A percentile compares a stretch with the other conserved stretches of the same genome.
phyloP scores from a whole-genome alignment of 352 stramenopile genomes.

The Globisporangium emineosum region DNA sequence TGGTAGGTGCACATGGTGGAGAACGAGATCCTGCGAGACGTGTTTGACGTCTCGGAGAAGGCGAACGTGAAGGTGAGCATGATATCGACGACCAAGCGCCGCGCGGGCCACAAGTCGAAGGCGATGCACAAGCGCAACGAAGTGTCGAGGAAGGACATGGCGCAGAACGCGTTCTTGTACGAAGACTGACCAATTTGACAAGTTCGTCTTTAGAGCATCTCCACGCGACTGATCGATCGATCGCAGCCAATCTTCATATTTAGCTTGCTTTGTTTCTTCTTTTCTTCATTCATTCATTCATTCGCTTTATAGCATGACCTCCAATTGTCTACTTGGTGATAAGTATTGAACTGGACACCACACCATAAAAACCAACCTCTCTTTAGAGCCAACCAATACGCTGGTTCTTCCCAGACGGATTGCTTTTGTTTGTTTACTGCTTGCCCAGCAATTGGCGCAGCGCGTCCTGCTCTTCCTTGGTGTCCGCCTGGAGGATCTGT shows the following conservation, averaged over 20 bases:
- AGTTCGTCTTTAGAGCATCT: not conserved
- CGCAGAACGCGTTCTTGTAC: constrained; percentile 67
- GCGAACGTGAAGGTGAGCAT: constrained; percentile 42
- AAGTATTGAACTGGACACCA: not conserved
- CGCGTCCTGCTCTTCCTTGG: constrained; percentile 76
- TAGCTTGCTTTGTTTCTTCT: not conserved
- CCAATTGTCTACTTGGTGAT: not conserved
- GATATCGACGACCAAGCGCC: constrained; percentile 44
- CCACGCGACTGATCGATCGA: not conserved
- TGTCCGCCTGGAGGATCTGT: constrained; percentile 72
- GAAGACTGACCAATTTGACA: constrained; percentile 30
- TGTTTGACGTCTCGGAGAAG: constrained; percentile 62
- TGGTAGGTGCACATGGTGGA: constrained; percentile 40
- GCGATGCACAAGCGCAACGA: constrained; percentile 54
- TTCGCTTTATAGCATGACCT: not conserved
- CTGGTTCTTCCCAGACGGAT: not conserved
- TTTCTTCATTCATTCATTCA: not conserved
- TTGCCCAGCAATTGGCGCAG: constrained; percentile 71
- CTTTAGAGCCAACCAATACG: not conserved
- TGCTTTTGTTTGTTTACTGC: constrained; percentile 22
- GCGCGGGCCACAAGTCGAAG: constrained; percentile 46
- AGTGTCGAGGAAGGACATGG: constrained; percentile 46
- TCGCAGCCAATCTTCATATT: not conserved
- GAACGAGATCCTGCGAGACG: constrained; percentile 53
- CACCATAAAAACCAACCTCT: not conserved